Conservation (phyloP, 2,329 filamentous ascomycete species). For the Tothia fuscella region DNA sequence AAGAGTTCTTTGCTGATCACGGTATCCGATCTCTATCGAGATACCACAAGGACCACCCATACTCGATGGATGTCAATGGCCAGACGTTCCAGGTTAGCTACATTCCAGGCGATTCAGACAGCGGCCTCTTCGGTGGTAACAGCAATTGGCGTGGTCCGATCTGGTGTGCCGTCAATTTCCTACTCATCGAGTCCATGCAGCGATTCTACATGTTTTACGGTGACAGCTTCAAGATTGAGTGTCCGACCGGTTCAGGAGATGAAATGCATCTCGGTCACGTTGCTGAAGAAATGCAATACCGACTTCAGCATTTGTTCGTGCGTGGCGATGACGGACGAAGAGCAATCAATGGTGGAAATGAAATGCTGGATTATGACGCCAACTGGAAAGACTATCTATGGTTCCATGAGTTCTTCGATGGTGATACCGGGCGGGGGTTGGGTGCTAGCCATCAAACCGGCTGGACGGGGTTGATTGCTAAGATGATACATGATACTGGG, state of each 20-base stretch:
- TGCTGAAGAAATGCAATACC: conserved; percentile 88
- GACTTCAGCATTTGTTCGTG: conserved; percentile 82
- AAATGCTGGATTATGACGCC: conserved; percentile 79
- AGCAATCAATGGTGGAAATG: conserved; percentile 75
- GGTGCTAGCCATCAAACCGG: conserved; percentile 92
- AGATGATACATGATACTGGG: conserved; percentile 97
- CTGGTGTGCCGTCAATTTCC: conserved; percentile 92
- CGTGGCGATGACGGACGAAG: conserved; percentile 74
- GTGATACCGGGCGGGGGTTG: conserved; percentile 76
- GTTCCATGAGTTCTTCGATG: conserved; percentile 98
- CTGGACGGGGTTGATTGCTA: conserved; percentile 90
- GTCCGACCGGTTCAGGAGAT: conserved; percentile 83
- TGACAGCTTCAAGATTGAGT: conserved; percentile 77
- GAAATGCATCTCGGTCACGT: conserved; percentile 94
- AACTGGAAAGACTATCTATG: conserved; percentile 89
- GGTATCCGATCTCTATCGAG: conserved; percentile 89
- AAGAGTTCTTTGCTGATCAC: conserved; percentile 82
- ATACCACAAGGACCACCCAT: conserved; percentile 78
- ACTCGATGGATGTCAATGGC: conserved; percentile 90
- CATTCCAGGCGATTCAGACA: conserved; percentile 91
- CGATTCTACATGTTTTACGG: conserved; percentile 96
- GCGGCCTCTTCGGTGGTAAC: conserved; percentile 88
- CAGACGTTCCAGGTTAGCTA: conserved; percentile 82
- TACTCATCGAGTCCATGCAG: conserved; percentile 87
- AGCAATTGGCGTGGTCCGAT: conserved; percentile 95